Conservation (phyloP, 2,329 filamentous ascomycete genomes). For the Trichoderma koningiopsis region DNA sequence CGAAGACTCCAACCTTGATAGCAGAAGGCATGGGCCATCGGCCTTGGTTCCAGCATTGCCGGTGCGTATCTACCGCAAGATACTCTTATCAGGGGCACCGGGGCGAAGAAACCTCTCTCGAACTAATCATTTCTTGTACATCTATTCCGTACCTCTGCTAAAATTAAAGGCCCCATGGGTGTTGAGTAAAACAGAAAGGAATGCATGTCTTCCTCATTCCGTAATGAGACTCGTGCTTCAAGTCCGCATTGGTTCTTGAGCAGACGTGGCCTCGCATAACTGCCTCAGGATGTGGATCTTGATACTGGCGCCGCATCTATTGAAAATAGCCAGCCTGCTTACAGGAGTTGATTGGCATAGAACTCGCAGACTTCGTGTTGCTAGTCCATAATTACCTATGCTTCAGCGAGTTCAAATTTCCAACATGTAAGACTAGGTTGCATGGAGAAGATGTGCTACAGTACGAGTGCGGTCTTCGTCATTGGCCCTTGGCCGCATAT, state of each 20-base stretch:
- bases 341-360: background rate
- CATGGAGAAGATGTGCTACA: background rate
- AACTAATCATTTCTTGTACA: background rate
- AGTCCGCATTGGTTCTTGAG: conserved; percentile 21
- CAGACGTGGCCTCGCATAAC: background rate
- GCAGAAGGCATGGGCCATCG: conserved; percentile 3
- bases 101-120: background rate
- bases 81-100: conserved; percentile 1
- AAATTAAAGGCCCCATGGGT: background rate
- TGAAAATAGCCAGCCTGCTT: background rate
- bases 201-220: background rate
- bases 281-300: conserved; percentile 16
- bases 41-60: conserved; percentile 7
- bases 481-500: background rate
- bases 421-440: background rate
- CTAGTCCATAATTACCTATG: background rate
- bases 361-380: background rate
- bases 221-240: background rate
- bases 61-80: conserved; percentile 1
- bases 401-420: background rate
- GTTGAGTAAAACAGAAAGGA: background rate
- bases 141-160: background rate
- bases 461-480: too few relatives aligned
- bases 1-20: conserved; percentile 19
- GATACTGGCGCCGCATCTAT: background rate